phyloP scores from a whole-genome alignment of 2,329 filamentous ascomycete genomes.

The Colletotrichum karsti region DNA sequence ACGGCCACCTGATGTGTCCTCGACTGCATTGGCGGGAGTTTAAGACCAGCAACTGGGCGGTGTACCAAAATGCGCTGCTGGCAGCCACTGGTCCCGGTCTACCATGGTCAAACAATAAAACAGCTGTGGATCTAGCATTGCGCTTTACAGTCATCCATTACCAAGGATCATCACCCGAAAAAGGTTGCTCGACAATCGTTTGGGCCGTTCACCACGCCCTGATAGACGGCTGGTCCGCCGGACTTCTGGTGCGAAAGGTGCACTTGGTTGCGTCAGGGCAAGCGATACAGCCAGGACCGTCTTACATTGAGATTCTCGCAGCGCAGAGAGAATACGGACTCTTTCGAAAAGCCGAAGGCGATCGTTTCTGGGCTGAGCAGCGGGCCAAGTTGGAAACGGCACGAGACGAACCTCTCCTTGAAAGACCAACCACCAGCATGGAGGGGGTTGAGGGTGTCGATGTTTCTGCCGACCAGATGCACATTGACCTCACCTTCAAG shows the following conservation, averaged over 20 bases:
- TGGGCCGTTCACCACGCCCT: slow-evolving; percentile 1
- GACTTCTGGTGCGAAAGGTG: not conserved
- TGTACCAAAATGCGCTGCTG: not conserved
- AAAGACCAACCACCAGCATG: not conserved
- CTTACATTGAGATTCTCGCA: not conserved
- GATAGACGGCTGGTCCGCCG: not conserved
- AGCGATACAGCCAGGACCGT: not conserved
- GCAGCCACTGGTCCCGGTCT: not conserved
- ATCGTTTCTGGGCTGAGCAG: not conserved
- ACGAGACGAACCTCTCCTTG: not conserved
- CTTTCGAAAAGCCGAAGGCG: not conserved
- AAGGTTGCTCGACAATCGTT: not conserved
- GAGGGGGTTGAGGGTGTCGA: not conserved
- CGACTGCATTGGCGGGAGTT: not conserved
- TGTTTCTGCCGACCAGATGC: not conserved
- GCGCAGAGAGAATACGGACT: not conserved
- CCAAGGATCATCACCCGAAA: not conserved
- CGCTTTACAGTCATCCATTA: not conserved
- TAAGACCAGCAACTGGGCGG: not conserved
- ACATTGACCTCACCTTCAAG: not conserved
- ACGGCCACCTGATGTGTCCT: not conserved
- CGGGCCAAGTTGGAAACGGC: not conserved
- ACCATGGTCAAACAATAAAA: not conserved
- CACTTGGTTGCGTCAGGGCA: not conserved
- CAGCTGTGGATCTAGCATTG: not conserved